phyloP scores from a whole-genome alignment of 1,139 yeast species.

The Hansenula sp. region DNA sequence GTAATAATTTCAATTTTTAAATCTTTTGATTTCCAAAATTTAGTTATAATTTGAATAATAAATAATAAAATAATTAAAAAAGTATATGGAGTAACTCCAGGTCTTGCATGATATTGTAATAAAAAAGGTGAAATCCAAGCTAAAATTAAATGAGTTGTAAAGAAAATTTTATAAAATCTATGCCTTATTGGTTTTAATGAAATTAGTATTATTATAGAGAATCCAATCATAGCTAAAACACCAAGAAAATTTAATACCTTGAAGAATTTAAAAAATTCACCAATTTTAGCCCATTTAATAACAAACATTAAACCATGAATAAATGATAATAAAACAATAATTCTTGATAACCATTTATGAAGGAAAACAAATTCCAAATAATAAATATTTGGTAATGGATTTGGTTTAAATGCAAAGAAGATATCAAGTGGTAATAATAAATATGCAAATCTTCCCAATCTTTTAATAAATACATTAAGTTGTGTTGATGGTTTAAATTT shows the following conservation, averaged over 20 bases:
- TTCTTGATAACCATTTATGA: conserved; percentile 81
- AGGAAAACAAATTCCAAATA: conserved; percentile 54
- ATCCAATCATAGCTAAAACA: conserved; percentile 41
- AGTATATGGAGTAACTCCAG: conserved; percentile 54
- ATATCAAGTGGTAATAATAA: conserved; percentile 63
- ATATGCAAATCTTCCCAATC: conserved; percentile 52
- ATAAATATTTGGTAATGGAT: conserved; percentile 46
- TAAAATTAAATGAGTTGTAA: conserved; percentile 59
- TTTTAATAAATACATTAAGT: conserved; percentile 22
- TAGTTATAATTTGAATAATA: conserved; percentile 32
- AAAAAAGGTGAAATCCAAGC: conserved; percentile 61
- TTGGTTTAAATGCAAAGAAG: conserved; percentile 58
- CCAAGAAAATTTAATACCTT: conserved; percentile 58
- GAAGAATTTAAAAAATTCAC: conserved; percentile 36
- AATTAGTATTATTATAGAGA: conserved; percentile 42
- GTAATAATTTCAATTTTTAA: conserved; percentile 23
- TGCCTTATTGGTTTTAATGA: conserved; percentile 57
- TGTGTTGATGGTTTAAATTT: conserved; percentile 24
- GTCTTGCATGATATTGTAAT: conserved; percentile 74
- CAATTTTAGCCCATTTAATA: conserved; percentile 38
- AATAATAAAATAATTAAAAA: conserved; percentile 44
- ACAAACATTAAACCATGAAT: conserved; percentile 59
- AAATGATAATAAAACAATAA: conserved; percentile 46
- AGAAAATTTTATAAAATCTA: conserved; percentile 53
- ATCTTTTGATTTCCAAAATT: conserved; percentile 25